Evolutionary conservation across 768 basidiomycete genomes (phyloP), one percentile per base, ranked within the genome.

Genomic region (Nidularia sp.): DNA sequence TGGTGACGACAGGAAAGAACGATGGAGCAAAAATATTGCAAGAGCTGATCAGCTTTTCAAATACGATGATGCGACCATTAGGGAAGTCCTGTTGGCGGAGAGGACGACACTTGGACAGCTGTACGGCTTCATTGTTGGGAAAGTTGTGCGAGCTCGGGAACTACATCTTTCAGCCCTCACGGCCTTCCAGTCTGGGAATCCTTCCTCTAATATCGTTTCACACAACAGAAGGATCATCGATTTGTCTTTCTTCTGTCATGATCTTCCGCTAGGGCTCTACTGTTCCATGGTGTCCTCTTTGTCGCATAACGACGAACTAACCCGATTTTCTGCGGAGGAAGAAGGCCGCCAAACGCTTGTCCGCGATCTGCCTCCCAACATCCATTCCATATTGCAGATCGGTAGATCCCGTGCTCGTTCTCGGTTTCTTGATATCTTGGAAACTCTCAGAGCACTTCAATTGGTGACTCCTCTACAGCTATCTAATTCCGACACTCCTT

Each of bases 51-150:
- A 84, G 53, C 67, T 86, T 4, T 81, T 84, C 56, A 64, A 71
- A 4, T 68, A 72, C 45, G 80, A 83, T 47, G 81, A 81, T 52
- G 62, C 72, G 15, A 77, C 74, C 6, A 75, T 87, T 52, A 77
- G 81, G 34, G 78, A 84, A 18, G 75, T 81, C 33, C 72, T 93
- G 51, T 67, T 89, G n/a, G 76, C 78, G 2, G 89, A 95, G 61
- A 76, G 79, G 45, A 81, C 80, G 29, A 85, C 88, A 2, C 61
- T 86, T n/a, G 77, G 81, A 2, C 90, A 93, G 57, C 57, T 81
- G 31, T 89, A 89, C 61, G 93, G 91, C 10, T 91, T 80, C 65
- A 77, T 87, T 43, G 71, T 81, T 10, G 90, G 86, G 10, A 84
- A 83, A 59, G 76, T 78, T 32, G 69, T 83, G 1, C 78, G 93